phyloP scores from a whole-genome alignment of 352 stramenopile species.

The Pythium apleroticum region DNA sequence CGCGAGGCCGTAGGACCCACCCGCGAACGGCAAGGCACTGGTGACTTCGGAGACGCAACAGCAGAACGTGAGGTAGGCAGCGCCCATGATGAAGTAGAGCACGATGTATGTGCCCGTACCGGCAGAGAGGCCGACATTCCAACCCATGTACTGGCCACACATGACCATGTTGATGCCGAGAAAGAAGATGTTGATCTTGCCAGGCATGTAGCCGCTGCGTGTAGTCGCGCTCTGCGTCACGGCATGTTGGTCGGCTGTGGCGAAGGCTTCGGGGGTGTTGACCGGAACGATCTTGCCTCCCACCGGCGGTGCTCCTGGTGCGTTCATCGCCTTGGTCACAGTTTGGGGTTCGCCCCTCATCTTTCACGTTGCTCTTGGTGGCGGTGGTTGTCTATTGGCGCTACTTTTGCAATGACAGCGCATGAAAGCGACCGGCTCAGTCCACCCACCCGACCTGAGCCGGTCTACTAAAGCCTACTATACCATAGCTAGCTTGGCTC shows the following conservation, averaged over 20 bases:
- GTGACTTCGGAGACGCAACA: conserved; percentile 29
- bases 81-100: conserved; percentile 11
- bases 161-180: conserved; percentile 21
- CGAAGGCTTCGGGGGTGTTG: not conserved
- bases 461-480: too few species aligned
- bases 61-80: conserved; percentile 29
- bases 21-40: conserved; percentile 30
- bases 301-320: too few species aligned
- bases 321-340: not conserved
- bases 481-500: too few species aligned
- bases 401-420: too few species aligned
- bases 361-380: not conserved
- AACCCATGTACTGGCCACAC: conserved; percentile 26
- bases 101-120: conserved; percentile 11
- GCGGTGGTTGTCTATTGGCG: not conserved
- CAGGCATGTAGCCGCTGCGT: conserved; percentile 8
- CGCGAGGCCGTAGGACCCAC: conserved; percentile 26
- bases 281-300: not conserved
- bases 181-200: conserved; percentile 17
- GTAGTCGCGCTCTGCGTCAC: not conserved
- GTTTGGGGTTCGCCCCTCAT: not conserved
- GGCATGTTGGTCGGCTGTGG: not conserved
- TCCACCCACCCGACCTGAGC: too few species aligned
- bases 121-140: conserved; percentile 20
- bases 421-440: too few species aligned